Evolutionary conservation across 106 monocot species (phyloP).

Genomic region (Dendrobium chrysotoxum): DNA sequence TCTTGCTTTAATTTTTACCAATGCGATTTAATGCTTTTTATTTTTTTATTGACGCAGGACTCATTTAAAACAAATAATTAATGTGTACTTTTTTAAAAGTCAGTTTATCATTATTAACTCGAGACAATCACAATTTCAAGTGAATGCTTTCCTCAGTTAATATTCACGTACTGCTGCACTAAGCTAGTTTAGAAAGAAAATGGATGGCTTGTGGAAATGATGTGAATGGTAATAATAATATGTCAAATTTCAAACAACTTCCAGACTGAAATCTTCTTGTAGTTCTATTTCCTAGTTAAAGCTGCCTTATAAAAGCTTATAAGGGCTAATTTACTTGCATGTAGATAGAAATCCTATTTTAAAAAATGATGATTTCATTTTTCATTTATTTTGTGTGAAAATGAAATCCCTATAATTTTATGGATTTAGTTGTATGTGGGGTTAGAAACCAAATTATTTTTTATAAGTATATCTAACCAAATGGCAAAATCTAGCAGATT

Average conservation of each 20-base stretch:
- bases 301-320: not conserved
- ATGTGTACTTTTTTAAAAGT: not conserved
- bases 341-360: not conserved
- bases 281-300: not conserved
- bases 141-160: not conserved
- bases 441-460: not conserved
- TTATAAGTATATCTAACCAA: not conserved
- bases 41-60: not conserved
- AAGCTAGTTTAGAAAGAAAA: not conserved
- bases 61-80: not conserved
- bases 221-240: not conserved
- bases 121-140: not conserved
- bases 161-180: not conserved
- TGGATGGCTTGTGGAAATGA: not conserved
- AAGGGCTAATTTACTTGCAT: not conserved
- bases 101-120: not conserved
- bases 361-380: not conserved
- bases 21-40: not conserved
- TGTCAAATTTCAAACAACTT: not conserved
- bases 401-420: not conserved
- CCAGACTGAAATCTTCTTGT: not conserved
- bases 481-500: not conserved
- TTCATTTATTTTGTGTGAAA: not conserved
- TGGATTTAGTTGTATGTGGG: not conserved
- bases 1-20: not conserved